Conservation (phyloP, 2,329 filamentous ascomycete genomes). For the Truncatella angustata region DNA sequence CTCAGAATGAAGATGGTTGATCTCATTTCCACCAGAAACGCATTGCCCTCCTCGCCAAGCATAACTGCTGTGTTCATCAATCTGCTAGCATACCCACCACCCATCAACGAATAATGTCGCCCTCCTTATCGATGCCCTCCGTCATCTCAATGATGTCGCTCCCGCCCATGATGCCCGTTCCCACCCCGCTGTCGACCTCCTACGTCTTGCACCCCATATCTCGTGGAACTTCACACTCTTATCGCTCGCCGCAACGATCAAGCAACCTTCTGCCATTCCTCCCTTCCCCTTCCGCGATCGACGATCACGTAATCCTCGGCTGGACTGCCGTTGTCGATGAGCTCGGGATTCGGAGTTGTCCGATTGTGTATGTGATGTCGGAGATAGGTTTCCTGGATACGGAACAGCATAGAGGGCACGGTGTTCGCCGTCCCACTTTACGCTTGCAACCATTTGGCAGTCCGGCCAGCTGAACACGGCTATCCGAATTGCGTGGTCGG, state of each 20-base stretch:
- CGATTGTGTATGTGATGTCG: no score
- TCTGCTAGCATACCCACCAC: not conserved
- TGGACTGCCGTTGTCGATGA: no score
- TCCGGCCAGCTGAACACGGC: constrained; percentile 94
- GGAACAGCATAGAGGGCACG: constrained; percentile 84
- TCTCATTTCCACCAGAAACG: no score
- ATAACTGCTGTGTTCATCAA: no score
- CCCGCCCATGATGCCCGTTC: constrained; percentile 67
- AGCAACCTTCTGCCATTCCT: constrained; percentile 65
- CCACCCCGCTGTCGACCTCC: constrained; percentile 50
- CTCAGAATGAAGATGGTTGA: no score
- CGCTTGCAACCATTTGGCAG: constrained; percentile 79
- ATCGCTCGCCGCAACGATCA: constrained; percentile 90
- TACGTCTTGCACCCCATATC: constrained; percentile 69
- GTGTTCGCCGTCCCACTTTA: constrained; percentile 79
- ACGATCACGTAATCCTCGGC: no score
- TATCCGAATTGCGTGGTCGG: constrained; percentile 84
- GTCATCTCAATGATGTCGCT: constrained; percentile 82
- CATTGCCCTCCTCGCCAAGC: no score
- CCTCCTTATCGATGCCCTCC: constrained; percentile 76
- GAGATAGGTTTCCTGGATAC: constrained; percentile 67
- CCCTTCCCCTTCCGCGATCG: constrained; percentile 49
- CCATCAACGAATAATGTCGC: constrained; percentile 65
- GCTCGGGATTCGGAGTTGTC: no score
- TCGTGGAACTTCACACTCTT: constrained; percentile 94